phyloP scores from a whole-genome alignment of 2,329 filamentous ascomycete genomes.

The Aspergillus sp. region DNA sequence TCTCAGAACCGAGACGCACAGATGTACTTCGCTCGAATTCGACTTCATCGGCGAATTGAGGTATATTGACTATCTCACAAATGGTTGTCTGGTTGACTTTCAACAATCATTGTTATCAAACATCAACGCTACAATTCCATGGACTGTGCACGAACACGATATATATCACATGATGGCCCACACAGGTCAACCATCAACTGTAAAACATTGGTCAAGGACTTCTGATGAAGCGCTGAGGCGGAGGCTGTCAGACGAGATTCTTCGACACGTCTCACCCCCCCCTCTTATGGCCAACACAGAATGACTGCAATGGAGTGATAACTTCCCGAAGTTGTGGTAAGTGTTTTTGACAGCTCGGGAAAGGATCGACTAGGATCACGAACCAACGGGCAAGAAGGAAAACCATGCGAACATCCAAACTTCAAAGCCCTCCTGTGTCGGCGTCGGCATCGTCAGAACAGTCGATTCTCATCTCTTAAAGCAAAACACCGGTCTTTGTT shows the following conservation, averaged over 20 bases:
- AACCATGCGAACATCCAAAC: conserved; percentile 5
- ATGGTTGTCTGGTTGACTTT: background rate
- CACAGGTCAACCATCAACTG: conserved; percentile 11
- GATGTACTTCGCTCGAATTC: background rate
- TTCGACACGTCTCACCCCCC: conserved; percentile 15
- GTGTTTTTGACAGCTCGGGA: conserved; percentile 17
- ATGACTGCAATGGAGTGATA: conserved; percentile 3
- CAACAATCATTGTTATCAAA: no score
- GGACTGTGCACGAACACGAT: conserved; percentile 7
- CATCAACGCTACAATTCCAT: background rate
- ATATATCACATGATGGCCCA: conserved; percentile 18
- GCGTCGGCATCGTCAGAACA: no score
- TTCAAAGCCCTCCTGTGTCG: background rate
- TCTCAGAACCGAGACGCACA: background rate
- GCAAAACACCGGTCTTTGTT: background rate
- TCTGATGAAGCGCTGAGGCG: conserved; percentile 14
- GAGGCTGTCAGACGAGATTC: conserved; percentile 17
- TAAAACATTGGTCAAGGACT: conserved; percentile 17
- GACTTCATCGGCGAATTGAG: background rate
- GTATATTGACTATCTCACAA: background rate
- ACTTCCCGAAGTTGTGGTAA: background rate
- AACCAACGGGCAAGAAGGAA: conserved; percentile 6
- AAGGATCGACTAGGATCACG: conserved; percentile 23
- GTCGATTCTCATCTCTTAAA: background rate
- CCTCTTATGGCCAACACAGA: conserved; percentile 10